Evolutionary conservation across 805 yeast genomes (phyloP).

Genomic region (Phaffomyces antillensis): DNA sequence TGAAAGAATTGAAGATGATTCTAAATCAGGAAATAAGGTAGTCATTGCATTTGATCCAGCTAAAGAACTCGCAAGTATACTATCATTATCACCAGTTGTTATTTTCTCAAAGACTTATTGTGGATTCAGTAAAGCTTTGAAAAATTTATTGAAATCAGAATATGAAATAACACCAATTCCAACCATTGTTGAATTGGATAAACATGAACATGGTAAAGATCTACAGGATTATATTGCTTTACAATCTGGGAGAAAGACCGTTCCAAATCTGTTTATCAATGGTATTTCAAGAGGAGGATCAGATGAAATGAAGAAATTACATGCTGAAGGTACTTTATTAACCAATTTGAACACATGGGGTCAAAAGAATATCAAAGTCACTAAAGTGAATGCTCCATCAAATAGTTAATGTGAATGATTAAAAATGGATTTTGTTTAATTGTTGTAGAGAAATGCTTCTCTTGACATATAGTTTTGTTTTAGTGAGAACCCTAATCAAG

Average conservation of each 20-base stretch:
- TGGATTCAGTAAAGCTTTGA: conserved; percentile 71
- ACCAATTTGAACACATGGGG: conserved; percentile 58
- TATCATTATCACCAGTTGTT: conserved; percentile 57
- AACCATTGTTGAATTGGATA: conserved; percentile 72
- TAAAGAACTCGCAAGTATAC: conserved; percentile 47
- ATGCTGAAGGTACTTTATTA: conserved; percentile 47
- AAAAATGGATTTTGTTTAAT: background rate
- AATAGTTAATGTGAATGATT: conserved; percentile 24
- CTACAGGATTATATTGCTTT: conserved; percentile 67
- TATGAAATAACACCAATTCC: conserved; percentile 72
- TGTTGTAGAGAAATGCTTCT: background rate
- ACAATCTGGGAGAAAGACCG: conserved; percentile 75
- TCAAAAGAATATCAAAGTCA: conserved; percentile 40
- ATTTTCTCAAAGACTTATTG: conserved; percentile 52
- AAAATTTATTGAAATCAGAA: conserved; percentile 52
- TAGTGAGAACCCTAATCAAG: no score
- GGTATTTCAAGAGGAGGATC: conserved; percentile 80
- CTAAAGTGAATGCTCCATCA: conserved; percentile 50
- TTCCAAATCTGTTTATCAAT: conserved; percentile 80
- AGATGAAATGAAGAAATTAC: conserved; percentile 68
- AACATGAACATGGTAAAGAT: conserved; percentile 65
- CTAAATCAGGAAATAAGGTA: background rate
- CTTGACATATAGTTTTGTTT: no score
- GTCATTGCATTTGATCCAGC: conserved; percentile 37
- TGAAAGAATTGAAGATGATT: background rate